Base-by-base conservation (phyloP, 2,329 filamentous ascomycete species). In the Aulographum hederae region DNA sequence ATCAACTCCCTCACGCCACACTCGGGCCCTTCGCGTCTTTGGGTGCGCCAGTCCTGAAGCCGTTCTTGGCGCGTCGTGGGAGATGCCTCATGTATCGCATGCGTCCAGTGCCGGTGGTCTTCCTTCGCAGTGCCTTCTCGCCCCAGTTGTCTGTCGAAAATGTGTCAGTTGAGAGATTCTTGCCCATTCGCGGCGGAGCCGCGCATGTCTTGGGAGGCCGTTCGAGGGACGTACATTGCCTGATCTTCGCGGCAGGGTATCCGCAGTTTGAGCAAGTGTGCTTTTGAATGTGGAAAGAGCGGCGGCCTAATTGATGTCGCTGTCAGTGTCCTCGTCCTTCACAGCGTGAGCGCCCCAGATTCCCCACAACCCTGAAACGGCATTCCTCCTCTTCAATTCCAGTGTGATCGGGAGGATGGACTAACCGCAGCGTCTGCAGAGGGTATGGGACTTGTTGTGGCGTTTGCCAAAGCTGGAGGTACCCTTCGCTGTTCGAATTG, bases 111-210 rank as follows among this genome's bases (percentile, higher is more conserved):
- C 89, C 89, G 59, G 80, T 86, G 57, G 86, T 94, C 85, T 94
- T 95, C 78, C 89, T 91, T 64, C 89, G 73, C 82, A 95, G 95
- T 53, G 85, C 86, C 80, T 98, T 98, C 75, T 95, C 86, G 63
- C 80, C 74, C 89, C 89, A 98, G 80, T 98, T 94, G 78, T 77
- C 86, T 95, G 57, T 58, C 43, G 42, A 51, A n/a, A n/a, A n/a
- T n/a, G n/a, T 6, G 18, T 30, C 28, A 29, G 23, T 28, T 25
- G 33, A 11, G 21, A 13, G 13, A 10, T 15, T 30, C 26, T 13
- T 27, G 16, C n/a, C n/a, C n/a, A n/a, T n/a, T n/a, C 32, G 31
- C 28, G 15, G 12, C 14, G n/a, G 32, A 19, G n/a, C 28, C 32
- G 21, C 32, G 28, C 4, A 27, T 21, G 26, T 16, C 17, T 21